Conservation (phyloP, 148 eudicot genomes). For the Bassia scoparia region DNA sequence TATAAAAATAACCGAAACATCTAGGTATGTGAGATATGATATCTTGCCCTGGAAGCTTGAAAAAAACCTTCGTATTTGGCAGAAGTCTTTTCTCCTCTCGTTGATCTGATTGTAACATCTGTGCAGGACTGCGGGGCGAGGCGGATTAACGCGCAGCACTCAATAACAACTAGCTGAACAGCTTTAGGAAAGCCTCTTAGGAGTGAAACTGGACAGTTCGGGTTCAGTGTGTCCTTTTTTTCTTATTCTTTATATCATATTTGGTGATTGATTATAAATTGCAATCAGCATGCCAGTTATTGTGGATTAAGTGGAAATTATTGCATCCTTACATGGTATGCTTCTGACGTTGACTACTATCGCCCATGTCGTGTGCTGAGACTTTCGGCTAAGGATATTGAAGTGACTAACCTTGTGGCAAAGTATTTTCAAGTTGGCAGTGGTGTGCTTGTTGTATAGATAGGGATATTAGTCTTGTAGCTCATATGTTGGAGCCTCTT, state of each 20-base stretch:
- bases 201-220: constrained; percentile 32
- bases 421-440: constrained; percentile 36
- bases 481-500: constrained; percentile 28
- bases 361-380: constrained; percentile 28
- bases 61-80: not conserved
- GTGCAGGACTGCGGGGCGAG: constrained; percentile 67
- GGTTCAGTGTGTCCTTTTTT: constrained; percentile 22
- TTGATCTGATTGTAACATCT: constrained; percentile 7
- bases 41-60: not conserved
- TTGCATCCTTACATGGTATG: constrained; percentile 37
- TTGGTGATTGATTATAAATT: constrained; percentile 45
- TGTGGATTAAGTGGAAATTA: constrained; percentile 28
- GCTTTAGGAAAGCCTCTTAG: constrained; percentile 25
- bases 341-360: constrained; percentile 51
- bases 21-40: no score
- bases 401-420: constrained; percentile 56
- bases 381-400: constrained; percentile 33
- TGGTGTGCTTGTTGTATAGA: constrained; percentile 61
- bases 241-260: constrained; percentile 25
- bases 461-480: constrained; percentile 41
- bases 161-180: constrained; percentile 46
- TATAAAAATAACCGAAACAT: not conserved
- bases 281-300: constrained; percentile 46
- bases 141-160: constrained; percentile 73
- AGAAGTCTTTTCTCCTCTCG: not conserved